These are phyloP conservation scores for Mollisia scopiformis DNA, from an alignment of 2,329 filamentous ascomycete genomes.

Conservation along the genomic window DNA sequence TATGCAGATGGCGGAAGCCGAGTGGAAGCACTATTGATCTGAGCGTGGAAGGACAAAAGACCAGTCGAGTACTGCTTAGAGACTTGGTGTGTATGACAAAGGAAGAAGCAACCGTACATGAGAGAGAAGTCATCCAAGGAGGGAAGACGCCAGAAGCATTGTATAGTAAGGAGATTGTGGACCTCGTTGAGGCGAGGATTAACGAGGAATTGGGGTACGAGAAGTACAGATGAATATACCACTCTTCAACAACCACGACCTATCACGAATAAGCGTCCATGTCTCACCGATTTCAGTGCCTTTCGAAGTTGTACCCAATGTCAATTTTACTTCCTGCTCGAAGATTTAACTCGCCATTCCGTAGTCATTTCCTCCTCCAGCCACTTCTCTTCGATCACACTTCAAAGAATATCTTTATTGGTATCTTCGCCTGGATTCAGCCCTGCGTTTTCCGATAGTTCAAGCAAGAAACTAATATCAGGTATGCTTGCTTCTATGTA, in stretches of 20 bases:
- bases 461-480: too few species aligned
- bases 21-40: conserved; percentile 60
- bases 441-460: too few species aligned
- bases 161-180: conserved; percentile 71
- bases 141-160: conserved; percentile 70
- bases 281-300: too few species aligned
- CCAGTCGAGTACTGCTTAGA: conserved; percentile 66
- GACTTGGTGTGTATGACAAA: conserved; percentile 92
- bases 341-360: too few species aligned
- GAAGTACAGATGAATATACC: conserved; percentile 47
- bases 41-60: conserved; percentile 74
- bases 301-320: too few species aligned
- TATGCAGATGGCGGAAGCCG: conserved; percentile 81
- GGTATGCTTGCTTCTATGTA: too few species aligned
- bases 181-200: conserved; percentile 67
- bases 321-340: too few species aligned
- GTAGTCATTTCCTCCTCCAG: too few species aligned
- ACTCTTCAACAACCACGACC: background rate
- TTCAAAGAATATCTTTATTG: too few species aligned
- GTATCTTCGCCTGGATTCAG: too few species aligned
- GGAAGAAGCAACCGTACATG: conserved; percentile 81
- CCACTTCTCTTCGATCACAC: too few species aligned
- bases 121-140: conserved; percentile 76
- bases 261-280: too few species aligned
- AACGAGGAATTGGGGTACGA: conserved; percentile 68